Evolutionary conservation across 2,329 filamentous ascomycete species (phyloP), one percentile per base, ranked within the genome.

Genomic region (Diatrype stigma): DNA sequence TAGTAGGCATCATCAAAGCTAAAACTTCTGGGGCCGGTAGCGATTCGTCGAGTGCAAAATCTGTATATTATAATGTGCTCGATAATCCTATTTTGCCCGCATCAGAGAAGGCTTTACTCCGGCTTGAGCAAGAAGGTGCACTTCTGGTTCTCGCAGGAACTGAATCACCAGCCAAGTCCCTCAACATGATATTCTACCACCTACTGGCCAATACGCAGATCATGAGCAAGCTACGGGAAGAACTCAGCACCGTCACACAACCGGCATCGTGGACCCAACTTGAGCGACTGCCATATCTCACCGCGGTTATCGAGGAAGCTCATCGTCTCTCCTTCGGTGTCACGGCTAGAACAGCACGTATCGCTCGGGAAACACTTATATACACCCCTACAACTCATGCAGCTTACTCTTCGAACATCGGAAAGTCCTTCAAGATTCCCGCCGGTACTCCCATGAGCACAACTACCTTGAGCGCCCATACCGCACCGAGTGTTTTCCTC

Each of bases 271-370:
- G 50, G 53, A 49, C 51, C 51, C 53, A 61, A 48, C 59, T 55
- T 51, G 55, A 57, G 48, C 49, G 51, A 47, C 56, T 60, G 26
- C 61, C 60, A 44, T 64, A 63, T 54, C 51, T 65, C 30, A 58
- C 50, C 47, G 58, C 59, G 30, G 57, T 63, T 14, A 60, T 65
- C 42, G 54, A 63, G 46, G 61, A 65, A 53, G 57, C 52, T 23
- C 49, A 62, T 21, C 55, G 63, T 40, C 49, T 65, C 45, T 52
- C 54, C 53, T 58, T 56, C 42, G 60, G 58, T 30, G 56, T 61
- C 34, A 54, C 56, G 51, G 54, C 48, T 42, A 48, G 56, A 49
- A 54, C 49, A 49, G 51, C 50, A 49, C 54, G 56, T 51, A 52
- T 56, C 49, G 51, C 53, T 49, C 51, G 48, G 49, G 56, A 57